A percentile compares a stretch with the other conserved stretches of the same genome.
phyloP scores from a whole-genome alignment of 257 asterid genomes.

The Paulownia fortunei region DNA sequence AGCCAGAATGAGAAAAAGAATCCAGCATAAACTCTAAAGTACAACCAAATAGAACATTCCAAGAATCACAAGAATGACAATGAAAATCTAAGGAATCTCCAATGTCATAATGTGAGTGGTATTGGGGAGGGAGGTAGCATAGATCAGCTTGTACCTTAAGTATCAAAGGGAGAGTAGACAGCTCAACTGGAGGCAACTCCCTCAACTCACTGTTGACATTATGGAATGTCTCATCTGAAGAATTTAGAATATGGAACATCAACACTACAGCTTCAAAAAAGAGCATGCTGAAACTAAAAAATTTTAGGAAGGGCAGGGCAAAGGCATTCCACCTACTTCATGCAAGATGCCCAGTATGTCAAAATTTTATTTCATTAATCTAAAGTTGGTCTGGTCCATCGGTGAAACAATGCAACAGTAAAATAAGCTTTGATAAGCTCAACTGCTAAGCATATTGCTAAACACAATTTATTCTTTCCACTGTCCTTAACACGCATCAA shows the following conservation, averaged over 20 bases:
- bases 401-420: background rate
- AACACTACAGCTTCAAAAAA: constrained; percentile 11
- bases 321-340: background rate
- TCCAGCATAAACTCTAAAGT: background rate
- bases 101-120: background rate
- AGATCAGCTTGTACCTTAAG: constrained; percentile 55
- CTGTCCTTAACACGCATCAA: too few relatives aligned
- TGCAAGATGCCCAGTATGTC: background rate
- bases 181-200: constrained; percentile 86
- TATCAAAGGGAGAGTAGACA: constrained; percentile 70
- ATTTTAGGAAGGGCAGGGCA: background rate
- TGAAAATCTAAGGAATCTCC: background rate
- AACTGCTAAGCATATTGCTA: background rate
- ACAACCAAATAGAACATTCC: background rate
- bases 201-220: constrained; percentile 64
- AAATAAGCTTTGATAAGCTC: background rate
- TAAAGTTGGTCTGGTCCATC: background rate
- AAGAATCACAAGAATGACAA: background rate
- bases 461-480: too few relatives aligned
- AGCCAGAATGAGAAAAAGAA: constrained; percentile 7
- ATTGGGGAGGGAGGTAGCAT: background rate
- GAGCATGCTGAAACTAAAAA: constrained; percentile 10
- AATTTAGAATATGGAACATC: constrained; percentile 23
- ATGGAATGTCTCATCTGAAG: constrained; percentile 65
- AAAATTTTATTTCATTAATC: background rate